Percentiles rank a stretch among this genome's conserved stretches.
Evolutionary conservation across 176 grass and related monocot species (phyloP).

Genomic region (Rhynchospora tenuis): DNA sequence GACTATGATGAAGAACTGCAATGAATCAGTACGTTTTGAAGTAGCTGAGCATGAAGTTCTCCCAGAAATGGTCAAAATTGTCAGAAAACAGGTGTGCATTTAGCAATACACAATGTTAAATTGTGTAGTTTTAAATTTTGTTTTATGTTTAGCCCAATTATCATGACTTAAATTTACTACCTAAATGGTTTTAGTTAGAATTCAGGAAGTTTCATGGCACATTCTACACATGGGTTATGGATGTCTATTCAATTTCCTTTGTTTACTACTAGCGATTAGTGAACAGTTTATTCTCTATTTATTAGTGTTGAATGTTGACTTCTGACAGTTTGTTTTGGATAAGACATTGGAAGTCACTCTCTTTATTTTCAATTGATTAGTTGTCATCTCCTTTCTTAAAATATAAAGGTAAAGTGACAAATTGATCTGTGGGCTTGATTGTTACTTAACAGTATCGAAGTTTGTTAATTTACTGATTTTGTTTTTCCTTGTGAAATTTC

Average conservation of each 20-base stretch:
- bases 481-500: slow-evolving; percentile 4
- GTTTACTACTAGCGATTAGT: no score
- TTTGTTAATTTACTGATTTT: neutral
- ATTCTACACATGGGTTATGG: neutral
- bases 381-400: neutral
- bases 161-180: neutral
- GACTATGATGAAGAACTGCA: slow-evolving; percentile 90
- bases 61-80: slow-evolving; percentile 89
- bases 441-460: neutral
- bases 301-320: neutral
- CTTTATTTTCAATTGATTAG: neutral
- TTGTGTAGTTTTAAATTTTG: neutral
- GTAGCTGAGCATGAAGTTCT: slow-evolving; percentile 69
- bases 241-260: neutral
- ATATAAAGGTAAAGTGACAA: neutral
- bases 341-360: neutral
- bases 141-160: neutral
- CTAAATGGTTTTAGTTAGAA: neutral
- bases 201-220: neutral
- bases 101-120: neutral
- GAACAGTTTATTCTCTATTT: neutral
- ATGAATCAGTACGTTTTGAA: slow-evolving; percentile 73
- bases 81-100: slow-evolving; percentile 66
- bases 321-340: neutral
- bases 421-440: neutral